Percentiles rank a stretch among this genome's conserved stretches.
Evolutionary conservation across 345 rosid species (phyloP).

Genomic region (Eucalyptus regnans): DNA sequence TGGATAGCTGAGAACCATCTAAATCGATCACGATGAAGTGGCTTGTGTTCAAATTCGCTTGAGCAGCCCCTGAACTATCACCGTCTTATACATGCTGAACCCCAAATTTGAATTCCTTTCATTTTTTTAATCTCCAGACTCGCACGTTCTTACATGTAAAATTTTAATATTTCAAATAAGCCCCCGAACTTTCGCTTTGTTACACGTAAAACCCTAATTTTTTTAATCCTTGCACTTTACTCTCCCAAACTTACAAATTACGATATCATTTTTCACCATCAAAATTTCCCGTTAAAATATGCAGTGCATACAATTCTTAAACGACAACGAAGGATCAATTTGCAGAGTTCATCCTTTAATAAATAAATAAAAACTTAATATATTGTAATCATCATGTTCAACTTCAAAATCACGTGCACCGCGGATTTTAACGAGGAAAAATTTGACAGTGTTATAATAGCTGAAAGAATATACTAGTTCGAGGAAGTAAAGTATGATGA

Average conservation of each 20-base stretch:
- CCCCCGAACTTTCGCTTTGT: background rate
- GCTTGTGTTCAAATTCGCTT: background rate
- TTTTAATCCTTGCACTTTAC: background rate
- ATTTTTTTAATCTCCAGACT: background rate
- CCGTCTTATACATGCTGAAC: background rate
- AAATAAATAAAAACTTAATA: fast-evolving
- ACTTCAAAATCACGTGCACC: background rate
- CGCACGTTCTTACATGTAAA: background rate
- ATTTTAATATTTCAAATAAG: background rate
- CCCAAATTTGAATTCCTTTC: background rate
- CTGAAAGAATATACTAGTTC: background rate
- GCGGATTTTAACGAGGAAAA: background rate
- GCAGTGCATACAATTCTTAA: background rate
- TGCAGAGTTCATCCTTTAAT: background rate
- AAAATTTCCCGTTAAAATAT: background rate
- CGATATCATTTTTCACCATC: background rate
- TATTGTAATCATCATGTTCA: background rate
- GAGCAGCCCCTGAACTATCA: background rate
- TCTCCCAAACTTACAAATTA: background rate
- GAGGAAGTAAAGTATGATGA: background rate
- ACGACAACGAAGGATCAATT: background rate
- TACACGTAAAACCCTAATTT: background rate
- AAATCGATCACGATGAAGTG: background rate
- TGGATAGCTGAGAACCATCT: background rate
- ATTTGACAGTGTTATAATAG: background rate